Base-by-base conservation (phyloP, 768 basidiomycete species). In the Lentinula raphanica region DNA sequence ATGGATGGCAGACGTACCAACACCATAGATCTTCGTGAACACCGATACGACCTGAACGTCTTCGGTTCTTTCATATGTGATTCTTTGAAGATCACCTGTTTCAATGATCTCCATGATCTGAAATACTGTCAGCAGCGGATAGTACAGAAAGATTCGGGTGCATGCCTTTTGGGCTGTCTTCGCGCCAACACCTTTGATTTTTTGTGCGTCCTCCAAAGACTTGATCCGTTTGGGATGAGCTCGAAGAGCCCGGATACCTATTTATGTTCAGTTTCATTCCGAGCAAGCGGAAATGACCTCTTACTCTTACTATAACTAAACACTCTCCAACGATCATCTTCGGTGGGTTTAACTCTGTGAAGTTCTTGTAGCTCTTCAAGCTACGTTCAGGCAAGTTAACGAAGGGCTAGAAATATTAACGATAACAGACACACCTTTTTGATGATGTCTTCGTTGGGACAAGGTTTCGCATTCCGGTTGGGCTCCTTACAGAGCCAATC, bases 21-120 rank as follows among this genome's bases (percentile, higher is more conserved):
- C 91, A 31, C 90, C 92, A 64, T 95, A 95, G 42, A 97, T 87
- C 7, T 90, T 88, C 55, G 82, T 80, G 65, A 96, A 94, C 9
- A 84, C 46, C 23, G 75, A 72, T 2, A 79, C 76, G 0, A 78
- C 79, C 38, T 73, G 67, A 1, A 89, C 76, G 51, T 89, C 88
- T 35, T 81, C 83, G 7, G 32, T 87, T 23, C 72, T 76, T 67
- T 90, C 89, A 58, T 84, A 85, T 32, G 71, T 72, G 56, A 94
- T 85, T 15, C 91, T 82, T 21, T 76, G 76, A 29, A 92, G 74
- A n/a, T 79, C 72, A 0, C 92, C 92, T 0, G 91, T 92, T 58
- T 84, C 67, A 25, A 92, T 64, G 28, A 94, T 92, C 68, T 94
- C 92, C 77, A 84, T 84, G 54, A 93, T 90, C 91, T 92, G 57